Percentiles rank a stretch among this genome's conserved stretches.
phyloP scores from a whole-genome alignment of 2,329 filamentous ascomycete species.

The Calcarisporium arbuscula region DNA sequence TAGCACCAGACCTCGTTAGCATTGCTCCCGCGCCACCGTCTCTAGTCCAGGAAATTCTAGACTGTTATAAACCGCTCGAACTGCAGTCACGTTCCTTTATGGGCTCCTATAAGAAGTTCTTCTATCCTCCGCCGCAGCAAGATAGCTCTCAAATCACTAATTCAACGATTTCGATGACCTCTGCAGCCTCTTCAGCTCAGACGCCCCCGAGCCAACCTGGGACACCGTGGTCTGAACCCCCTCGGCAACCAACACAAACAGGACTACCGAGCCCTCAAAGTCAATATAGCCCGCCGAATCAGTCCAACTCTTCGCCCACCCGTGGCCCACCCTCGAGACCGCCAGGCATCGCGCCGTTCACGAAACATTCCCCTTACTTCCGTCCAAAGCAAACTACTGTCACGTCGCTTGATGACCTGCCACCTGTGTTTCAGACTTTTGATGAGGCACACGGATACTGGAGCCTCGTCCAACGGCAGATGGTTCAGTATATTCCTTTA shows the following conservation, averaged over 20 bases:
- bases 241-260: conserved; percentile 6
- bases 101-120: conserved; percentile 29
- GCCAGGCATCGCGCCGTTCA: conserved; percentile 28
- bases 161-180: neutral
- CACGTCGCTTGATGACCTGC: conserved; percentile 25
- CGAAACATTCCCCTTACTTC: conserved; percentile 31
- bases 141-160: neutral
- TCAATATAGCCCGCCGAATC: conserved; percentile 21
- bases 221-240: conserved; percentile 15
- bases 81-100: conserved; percentile 32
- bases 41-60: conserved; percentile 30
- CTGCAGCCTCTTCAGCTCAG: conserved; percentile 5
- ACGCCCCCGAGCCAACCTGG: conserved; percentile 21
- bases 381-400: conserved; percentile 24
- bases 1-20: conserved; percentile 28
- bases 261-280: conserved; percentile 28
- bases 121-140: conserved; percentile 16
- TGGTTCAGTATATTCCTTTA: conserved; percentile 30
- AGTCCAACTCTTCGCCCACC: conserved; percentile 12
- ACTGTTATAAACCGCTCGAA: conserved; percentile 32
- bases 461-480: conserved; percentile 28
- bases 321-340: conserved; percentile 14
- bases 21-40: conserved; percentile 30
- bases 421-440: conserved; percentile 22
- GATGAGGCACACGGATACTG: conserved; percentile 32